Evolutionary conservation across 345 rosid genomes (phyloP), one percentile per base, ranked within the genome.

Genomic region (Pugionium dolabratum): DNA sequence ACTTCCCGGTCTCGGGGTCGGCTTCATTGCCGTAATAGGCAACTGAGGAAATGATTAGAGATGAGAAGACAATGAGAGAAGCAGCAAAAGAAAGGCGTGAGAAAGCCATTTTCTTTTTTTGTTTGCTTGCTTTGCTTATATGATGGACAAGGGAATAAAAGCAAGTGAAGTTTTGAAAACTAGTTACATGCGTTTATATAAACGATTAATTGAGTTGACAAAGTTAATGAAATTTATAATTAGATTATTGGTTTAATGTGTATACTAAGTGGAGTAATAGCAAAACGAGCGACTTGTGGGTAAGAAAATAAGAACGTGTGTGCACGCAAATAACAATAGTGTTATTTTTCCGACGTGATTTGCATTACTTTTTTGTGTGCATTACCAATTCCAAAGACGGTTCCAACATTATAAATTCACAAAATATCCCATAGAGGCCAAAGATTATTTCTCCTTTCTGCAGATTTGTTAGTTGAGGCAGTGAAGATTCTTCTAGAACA

Each of bases 61-160:
- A 74, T 41, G 78, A 74, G 60, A 74, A 68, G 35, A 74, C 42
- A 2, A 74, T 51, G 9, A 67, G 53, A 40, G 69, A 62, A 54
- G 69, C 69, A 54, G 69, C 73, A 48, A 40, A 68, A 4, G 78
- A 74, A 59, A 74, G 53, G 30, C 69, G 31, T 67, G 73, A 68
- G 59, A 74, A 54, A 67, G 69, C 69, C 78, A 74, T 74, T 49
- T 37, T 0, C 45, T 31, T 10, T 7, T 26, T 36, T 37, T 59
- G 1, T n/a, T 53, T 59, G 35, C 58, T 54, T 65, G 66, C 48
- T 54, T 66, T 37, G 57, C 5, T 60, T 40, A 39, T 44, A 53
- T 50, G 66, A 27, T 57, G 43, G 42, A 42, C 53, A 7, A 54
- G 2, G 37, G 55, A 52, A 3, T 4, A 37, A 37, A 41, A 58